Base-by-base conservation (phyloP, 2,329 filamentous ascomycete species). In the Pestalotiopsis sp. region DNA sequence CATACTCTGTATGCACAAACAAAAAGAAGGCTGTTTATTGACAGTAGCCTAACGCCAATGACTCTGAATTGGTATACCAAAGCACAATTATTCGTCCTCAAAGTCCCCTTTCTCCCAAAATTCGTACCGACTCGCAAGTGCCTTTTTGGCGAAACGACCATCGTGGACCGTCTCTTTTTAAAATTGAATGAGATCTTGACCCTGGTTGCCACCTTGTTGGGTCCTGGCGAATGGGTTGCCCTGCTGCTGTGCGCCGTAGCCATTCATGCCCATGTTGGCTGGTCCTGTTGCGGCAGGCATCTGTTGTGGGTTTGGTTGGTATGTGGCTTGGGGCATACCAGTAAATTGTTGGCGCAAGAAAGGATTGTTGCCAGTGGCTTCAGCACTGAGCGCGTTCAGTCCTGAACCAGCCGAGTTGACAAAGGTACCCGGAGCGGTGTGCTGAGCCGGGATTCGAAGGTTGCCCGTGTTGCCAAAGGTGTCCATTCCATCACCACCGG, bases 391-490 rank as follows among this genome's bases (percentile, higher is more conserved):
- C 68, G 88, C 87, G 73, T 89, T 89, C 67, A 93, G 82, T n/a
- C 93, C 93, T 48, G 91, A 85, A 63, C 96, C 96, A 6, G 96
- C 94, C 69, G 93, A 97, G 82, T 99, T 99, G 81, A 99, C 91
- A 78, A 98, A 99, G 0, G 93, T 97, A 30, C 95, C 96, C 0
- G 96, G 96, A 1, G 96, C 94, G 0, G 96, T 99, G 79, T 99
- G 96, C 78, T 99, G 96, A 2, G 96, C 91, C 1, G 96, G 96
- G 71, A 99, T 97, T 79, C 96, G 94, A 60, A 97, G 86, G 71
- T 98, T 93, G 72, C 96, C 96, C n/a, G 93, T 93, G 78, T 99
- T 99, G 71, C 96, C 96, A 78, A 97, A 99, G 0, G 96, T 99
- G 77, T 99, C 96, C 84, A 97, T 92, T 26, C 96, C 96, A 67